Conservation (phyloP, 345 rosid genomes). For the Gossypium bickii region DNA sequence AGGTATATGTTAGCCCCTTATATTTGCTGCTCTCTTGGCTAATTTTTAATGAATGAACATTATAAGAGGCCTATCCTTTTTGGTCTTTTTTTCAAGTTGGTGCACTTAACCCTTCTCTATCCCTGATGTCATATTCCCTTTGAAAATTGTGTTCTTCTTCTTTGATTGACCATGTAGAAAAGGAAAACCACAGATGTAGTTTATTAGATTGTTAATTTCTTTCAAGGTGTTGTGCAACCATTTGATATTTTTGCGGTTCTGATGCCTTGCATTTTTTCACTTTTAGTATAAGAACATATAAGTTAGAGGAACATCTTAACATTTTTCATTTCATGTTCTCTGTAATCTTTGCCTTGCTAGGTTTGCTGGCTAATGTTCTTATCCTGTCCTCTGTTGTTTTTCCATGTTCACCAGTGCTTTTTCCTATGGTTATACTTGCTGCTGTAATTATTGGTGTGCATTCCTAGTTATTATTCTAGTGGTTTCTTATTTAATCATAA, state of each 20-base stretch:
- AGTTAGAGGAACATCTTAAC: background rate
- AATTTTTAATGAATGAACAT: background rate
- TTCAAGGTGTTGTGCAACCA: background rate
- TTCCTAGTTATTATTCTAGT: background rate
- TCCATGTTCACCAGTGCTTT: background rate
- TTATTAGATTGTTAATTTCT: background rate
- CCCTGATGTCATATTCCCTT: background rate
- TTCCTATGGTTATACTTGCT: background rate
- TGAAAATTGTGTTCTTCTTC: background rate
- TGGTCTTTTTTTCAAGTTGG: background rate
- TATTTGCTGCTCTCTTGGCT: constrained; percentile 9
- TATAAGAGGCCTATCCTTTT: constrained; percentile 1
- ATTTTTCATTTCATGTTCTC: background rate
- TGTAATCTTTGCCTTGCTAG: background rate
- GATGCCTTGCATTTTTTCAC: background rate
- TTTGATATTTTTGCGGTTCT: background rate
- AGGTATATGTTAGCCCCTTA: constrained; percentile 47
- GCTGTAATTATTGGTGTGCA: background rate
- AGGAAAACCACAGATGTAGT: background rate
- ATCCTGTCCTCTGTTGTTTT: background rate
- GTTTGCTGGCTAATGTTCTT: background rate
- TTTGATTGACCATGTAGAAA: background rate
- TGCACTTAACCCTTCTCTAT: background rate
- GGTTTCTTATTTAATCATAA: background rate
- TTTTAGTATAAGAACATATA: background rate